A percentile compares a stretch with the other conserved stretches of the same genome.
phyloP scores from a whole-genome alignment of 2,329 filamentous ascomycete species.

The Ophiocordyceps camponoti-leonardi region DNA sequence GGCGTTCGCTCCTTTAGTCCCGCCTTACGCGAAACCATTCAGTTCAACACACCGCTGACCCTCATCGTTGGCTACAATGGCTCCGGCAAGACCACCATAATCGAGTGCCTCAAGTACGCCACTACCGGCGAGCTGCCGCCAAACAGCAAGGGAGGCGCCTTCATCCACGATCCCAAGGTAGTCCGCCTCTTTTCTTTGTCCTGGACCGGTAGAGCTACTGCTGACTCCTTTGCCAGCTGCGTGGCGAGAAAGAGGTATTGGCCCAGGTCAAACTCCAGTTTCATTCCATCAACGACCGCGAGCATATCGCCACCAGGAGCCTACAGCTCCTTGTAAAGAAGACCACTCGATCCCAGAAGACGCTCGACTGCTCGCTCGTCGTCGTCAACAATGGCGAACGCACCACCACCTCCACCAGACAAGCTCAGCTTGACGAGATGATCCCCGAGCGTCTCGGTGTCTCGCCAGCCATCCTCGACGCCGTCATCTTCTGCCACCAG shows the following conservation, averaged over 20 bases:
- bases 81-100: slow-evolving; percentile 96
- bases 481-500: slow-evolving; percentile 96
- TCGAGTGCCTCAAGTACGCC: slow-evolving; percentile 95
- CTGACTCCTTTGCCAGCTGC: slow-evolving; percentile 30
- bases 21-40: slow-evolving; percentile 55
- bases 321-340: slow-evolving; percentile 81
- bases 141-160: slow-evolving; percentile 78
- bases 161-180: slow-evolving; percentile 92
- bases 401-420: slow-evolving; percentile 59
- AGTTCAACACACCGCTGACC: slow-evolving; percentile 80
- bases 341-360: slow-evolving; percentile 57
- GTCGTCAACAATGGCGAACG: slow-evolving; percentile 68
- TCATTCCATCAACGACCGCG: slow-evolving; percentile 56
- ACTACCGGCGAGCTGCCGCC: slow-evolving; percentile 88
- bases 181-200: slow-evolving; percentile 1
- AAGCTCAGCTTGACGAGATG: slow-evolving; percentile 65
- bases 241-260: slow-evolving; percentile 72
- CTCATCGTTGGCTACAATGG: slow-evolving; percentile 96
- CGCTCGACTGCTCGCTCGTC: slow-evolving; percentile 63
- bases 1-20: slow-evolving; percentile 78
- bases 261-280: slow-evolving; percentile 89
- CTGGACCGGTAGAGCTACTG: neutral
- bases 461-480: slow-evolving; percentile 75
- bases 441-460: slow-evolving; percentile 81
- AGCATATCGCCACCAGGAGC: slow-evolving; percentile 70